Percentiles rank a stretch among this genome's conserved stretches.
phyloP scores from a whole-genome alignment of 2,329 filamentous ascomycete genomes.

The Aspergillus aculeatus region DNA sequence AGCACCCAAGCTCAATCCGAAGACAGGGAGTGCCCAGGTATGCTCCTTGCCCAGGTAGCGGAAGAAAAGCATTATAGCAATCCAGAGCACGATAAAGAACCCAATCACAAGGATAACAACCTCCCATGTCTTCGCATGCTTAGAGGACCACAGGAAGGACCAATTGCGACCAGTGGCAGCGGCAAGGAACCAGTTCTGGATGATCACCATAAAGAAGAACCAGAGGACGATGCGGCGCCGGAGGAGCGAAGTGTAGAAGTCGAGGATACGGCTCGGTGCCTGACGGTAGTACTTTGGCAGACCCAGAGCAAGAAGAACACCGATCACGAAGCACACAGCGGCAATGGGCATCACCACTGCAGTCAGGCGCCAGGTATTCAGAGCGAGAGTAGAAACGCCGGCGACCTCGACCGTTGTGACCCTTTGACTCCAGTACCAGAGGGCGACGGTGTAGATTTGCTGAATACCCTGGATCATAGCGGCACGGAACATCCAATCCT shows the following conservation, averaged over 20 bases:
- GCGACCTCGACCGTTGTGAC: slow-evolving; percentile 36
- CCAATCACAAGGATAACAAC: background rate
- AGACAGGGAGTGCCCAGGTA: slow-evolving; percentile 5
- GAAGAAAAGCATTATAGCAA: background rate
- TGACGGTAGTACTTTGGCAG: slow-evolving; percentile 6
- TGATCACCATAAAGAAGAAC: slow-evolving; percentile 8
- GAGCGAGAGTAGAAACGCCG: background rate
- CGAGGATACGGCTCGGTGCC: slow-evolving; percentile 2
- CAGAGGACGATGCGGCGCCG: slow-evolving; percentile 6
- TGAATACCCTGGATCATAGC: slow-evolving; percentile 65
- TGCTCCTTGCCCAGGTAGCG: slow-evolving; percentile 2
- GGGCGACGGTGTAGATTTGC: slow-evolving; percentile 61
- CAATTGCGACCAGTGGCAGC: slow-evolving; percentile 3
- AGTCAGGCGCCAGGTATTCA: slow-evolving; percentile 1
- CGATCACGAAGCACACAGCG: background rate
- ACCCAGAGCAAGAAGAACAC: slow-evolving; percentile 1
- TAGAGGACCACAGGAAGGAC: slow-evolving; percentile 5
- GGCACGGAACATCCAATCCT: slow-evolving; percentile 65
- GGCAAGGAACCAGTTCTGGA: slow-evolving; percentile 6
- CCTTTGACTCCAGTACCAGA: slow-evolving; percentile 65
- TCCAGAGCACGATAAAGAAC: slow-evolving; percentile 2
- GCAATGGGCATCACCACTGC: slow-evolving; percentile 6
- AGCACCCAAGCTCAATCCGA: slow-evolving; percentile 2
- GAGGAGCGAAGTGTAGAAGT: slow-evolving; percentile 3
- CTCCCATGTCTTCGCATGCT: slow-evolving; percentile 1